These are phyloP conservation scores for Tolypocladium amazonense DNA, from an alignment of 2,329 filamentous ascomycete genomes.

Conservation along the genomic window DNA sequence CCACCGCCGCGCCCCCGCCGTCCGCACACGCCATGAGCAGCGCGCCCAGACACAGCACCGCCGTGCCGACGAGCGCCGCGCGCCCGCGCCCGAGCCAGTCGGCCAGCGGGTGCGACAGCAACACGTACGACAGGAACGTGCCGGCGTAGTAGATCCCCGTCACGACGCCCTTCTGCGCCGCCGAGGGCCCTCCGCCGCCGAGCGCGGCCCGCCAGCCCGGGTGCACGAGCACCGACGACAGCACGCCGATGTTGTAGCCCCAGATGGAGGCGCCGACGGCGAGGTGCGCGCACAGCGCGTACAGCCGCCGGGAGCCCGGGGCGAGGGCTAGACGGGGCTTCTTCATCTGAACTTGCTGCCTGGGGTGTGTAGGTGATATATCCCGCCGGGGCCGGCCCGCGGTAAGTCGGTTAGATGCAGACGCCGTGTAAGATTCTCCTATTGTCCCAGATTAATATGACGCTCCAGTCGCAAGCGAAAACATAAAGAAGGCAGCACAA, in stretches of 20 bases:
- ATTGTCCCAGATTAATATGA: background rate
- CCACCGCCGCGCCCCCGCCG: slow-evolving; percentile 26
- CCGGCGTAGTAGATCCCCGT: slow-evolving; percentile 48
- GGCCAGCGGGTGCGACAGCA: slow-evolving; percentile 39
- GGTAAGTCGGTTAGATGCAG: background rate
- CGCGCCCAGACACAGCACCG: slow-evolving; percentile 36
- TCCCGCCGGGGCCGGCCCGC: too few species aligned
- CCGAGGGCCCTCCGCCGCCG: slow-evolving; percentile 28
- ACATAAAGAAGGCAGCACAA: background rate
- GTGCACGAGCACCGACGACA: slow-evolving; percentile 45
- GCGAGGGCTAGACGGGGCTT: background rate
- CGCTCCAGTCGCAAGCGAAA: background rate
- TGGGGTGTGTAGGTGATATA: background rate
- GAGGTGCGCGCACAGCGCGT: slow-evolving; percentile 39
- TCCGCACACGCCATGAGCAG: slow-evolving; percentile 33
- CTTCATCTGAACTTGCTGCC: background rate
- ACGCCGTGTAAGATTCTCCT: background rate
- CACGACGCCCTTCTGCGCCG: slow-evolving; percentile 38
- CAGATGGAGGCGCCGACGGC: slow-evolving; percentile 45
- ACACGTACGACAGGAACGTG: slow-evolving; percentile 43
- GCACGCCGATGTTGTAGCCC: slow-evolving; percentile 49
- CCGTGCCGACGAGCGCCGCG: slow-evolving; percentile 36
- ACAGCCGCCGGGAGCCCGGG: slow-evolving; percentile 23
- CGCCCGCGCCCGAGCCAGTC: slow-evolving; percentile 41
- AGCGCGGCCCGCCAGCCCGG: slow-evolving; percentile 40